Base-by-base conservation (phyloP, 2,329 filamentous ascomycete species). In the Exophiala lecanii-corni region DNA sequence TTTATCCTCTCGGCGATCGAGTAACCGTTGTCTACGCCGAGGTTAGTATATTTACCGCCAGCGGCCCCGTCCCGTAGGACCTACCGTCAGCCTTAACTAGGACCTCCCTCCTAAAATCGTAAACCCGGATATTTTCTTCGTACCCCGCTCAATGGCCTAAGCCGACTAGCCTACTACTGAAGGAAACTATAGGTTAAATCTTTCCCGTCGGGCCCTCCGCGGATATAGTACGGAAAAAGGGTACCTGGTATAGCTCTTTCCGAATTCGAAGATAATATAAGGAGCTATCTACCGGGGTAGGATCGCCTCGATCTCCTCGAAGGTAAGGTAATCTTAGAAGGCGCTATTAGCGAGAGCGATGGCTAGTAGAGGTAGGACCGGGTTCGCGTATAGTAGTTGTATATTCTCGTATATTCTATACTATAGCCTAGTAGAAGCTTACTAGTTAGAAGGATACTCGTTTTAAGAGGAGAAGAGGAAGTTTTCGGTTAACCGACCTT, bases 381-480 rank as follows among this genome's bases (percentile, higher is more conserved):
- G 18, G 37, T 51, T 51, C 23, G 53, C 41, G 36, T 45, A 53
- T 36, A 55, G 50, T 25, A 36, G 45, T 37, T 56, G 15, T 31
- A 50, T 55, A 43, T 55, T 43, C 43, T 56, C 42, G 47, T 55
- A 56, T 28, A 56, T 50, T 32, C 34, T 32, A 47, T 56, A 38
- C 26, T 56, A 33, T 46, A 37, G 45, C 33, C 51, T 55, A 40
- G 39, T 36, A 36, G 37, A 45, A 39, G 34, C 20, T 38, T 21
- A 43, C 30, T 38, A n/a, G 19, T 43, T 21, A 43, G 41, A 6
- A 38, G 34, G 23, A 43, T 21, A 39, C 34, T 18, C 35, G n/a
- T 43, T 38, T 7, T 4, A 39, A 43, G 21, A 16, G 17, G 36
- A 39, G 41, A 39, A 32, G 26, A 9, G 9, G 31, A 36, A 41